These are phyloP conservation scores for Cynara cardunculus DNA, from an alignment of 129 eudicot species.

Conservation along the genomic window DNA sequence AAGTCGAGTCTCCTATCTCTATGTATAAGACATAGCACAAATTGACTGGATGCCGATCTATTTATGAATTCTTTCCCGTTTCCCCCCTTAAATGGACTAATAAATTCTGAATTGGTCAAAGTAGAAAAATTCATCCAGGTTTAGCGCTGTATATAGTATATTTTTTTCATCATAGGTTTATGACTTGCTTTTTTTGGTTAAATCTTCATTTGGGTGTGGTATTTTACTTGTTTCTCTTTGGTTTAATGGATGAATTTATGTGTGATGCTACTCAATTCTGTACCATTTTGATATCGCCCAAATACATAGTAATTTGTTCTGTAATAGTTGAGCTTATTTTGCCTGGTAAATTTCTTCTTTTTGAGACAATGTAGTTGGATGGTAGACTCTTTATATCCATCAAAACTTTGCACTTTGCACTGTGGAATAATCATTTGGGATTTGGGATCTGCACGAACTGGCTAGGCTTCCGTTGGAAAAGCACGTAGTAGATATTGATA, in stretches of 20 bases:
- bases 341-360: constrained; percentile 2
- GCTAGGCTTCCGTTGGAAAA: constrained; percentile 2
- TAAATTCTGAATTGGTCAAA: constrained; percentile 5
- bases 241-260: background rate
- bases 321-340: constrained; percentile 7
- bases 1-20: background rate
- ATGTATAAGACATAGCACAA: background rate
- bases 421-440: background rate
- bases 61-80: background rate
- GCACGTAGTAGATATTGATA: background rate
- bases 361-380: constrained; percentile 21
- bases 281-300: background rate
- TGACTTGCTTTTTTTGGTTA: constrained; percentile 2
- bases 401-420: background rate
- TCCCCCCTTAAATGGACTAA: background rate
- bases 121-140: constrained; percentile 10
- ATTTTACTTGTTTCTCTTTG: background rate
- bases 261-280: background rate
- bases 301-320: background rate
- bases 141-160: constrained; percentile 14
- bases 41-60: constrained; percentile 20
- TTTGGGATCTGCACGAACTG: background rate
- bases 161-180: constrained; percentile 8
- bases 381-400: background rate
- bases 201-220: constrained; percentile 12